Evolutionary conservation across 1,139 yeast species (phyloP).

Genomic region (Suhomyces wounanorum): DNA sequence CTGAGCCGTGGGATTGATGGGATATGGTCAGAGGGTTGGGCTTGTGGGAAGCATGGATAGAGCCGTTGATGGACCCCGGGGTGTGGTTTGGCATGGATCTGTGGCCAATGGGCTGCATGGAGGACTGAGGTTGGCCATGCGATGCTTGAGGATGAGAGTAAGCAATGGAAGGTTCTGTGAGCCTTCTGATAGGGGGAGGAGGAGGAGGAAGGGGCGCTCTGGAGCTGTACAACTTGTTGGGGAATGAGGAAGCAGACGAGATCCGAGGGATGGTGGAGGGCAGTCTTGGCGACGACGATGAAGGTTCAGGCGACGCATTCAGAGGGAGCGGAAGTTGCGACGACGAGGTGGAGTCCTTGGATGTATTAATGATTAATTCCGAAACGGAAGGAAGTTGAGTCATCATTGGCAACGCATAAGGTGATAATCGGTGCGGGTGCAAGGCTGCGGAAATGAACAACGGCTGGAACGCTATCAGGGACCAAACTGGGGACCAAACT

Average conservation of each 20-base stretch:
- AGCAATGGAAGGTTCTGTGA: slow-evolving; percentile 21
- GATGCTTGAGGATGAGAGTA: slow-evolving; percentile 8
- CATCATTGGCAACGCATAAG: slow-evolving; percentile 20
- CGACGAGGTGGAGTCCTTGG: slow-evolving; percentile 13
- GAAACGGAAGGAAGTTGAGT: slow-evolving; percentile 41
- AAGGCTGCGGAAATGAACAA: background rate
- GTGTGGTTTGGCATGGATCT: slow-evolving; percentile 1
- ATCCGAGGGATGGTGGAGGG: slow-evolving; percentile 13
- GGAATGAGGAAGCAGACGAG: slow-evolving; percentile 7
- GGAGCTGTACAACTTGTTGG: slow-evolving; percentile 9
- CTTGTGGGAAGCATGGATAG: slow-evolving; percentile 1
- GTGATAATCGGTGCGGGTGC: background rate
- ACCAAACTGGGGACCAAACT: background rate
- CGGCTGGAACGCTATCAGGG: background rate
- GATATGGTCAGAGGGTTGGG: background rate
- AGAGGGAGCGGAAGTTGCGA: background rate
- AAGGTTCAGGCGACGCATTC: background rate
- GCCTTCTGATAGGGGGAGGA: slow-evolving; percentile 19
- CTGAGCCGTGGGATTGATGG: slow-evolving; percentile 5
- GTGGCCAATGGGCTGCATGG: slow-evolving; percentile 3
- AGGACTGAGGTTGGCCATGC: slow-evolving; percentile 3
- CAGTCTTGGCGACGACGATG: slow-evolving; percentile 13
- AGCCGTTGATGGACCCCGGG: background rate
- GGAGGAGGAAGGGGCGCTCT: slow-evolving; percentile 5
- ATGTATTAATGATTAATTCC: slow-evolving; percentile 31